phyloP scores from a whole-genome alignment of 768 basidiomycete genomes.

The Russula brevipes region DNA sequence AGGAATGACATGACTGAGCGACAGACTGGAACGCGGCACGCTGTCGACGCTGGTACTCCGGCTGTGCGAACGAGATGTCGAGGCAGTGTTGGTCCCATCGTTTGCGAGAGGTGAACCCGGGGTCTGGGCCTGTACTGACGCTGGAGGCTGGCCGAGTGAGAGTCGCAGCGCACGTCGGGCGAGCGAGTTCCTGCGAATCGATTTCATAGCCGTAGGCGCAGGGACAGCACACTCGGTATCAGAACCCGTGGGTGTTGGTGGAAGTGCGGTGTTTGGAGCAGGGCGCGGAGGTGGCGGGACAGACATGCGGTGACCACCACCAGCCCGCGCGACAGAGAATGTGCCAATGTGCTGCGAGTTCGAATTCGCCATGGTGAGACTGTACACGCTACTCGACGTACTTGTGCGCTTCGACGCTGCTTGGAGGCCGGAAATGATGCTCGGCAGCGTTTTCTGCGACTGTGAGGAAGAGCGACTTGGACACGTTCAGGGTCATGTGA shows the following conservation, averaged over 20 bases:
- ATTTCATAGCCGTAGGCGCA: slow-evolving; percentile 26
- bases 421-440: slow-evolving; percentile 20
- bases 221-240: slow-evolving; percentile 31
- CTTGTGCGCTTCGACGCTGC: slow-evolving; percentile 24
- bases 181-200: slow-evolving; percentile 49
- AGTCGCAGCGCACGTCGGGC: slow-evolving; percentile 46
- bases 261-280: slow-evolving; percentile 62
- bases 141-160: slow-evolving; percentile 50
- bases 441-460: slow-evolving; percentile 27
- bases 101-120: slow-evolving; percentile 27
- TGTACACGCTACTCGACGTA: slow-evolving; percentile 43
- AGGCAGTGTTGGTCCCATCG: slow-evolving; percentile 41
- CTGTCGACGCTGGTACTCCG: slow-evolving; percentile 29
- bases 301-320: slow-evolving; percentile 46
- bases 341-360: slow-evolving; percentile 35
- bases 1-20: slow-evolving; percentile 45
- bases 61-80: slow-evolving; percentile 26
- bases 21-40: slow-evolving; percentile 32
- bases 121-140: slow-evolving; percentile 55
- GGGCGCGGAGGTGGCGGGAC: slow-evolving; percentile 72
- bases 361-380: slow-evolving; percentile 24
- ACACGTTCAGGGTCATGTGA: slow-evolving; percentile 20
- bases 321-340: slow-evolving; percentile 26
- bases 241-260: slow-evolving; percentile 51
- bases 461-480: slow-evolving; percentile 31